Conservation (phyloP, 208 protist species). For the Leptomonas seymouri region DNA sequence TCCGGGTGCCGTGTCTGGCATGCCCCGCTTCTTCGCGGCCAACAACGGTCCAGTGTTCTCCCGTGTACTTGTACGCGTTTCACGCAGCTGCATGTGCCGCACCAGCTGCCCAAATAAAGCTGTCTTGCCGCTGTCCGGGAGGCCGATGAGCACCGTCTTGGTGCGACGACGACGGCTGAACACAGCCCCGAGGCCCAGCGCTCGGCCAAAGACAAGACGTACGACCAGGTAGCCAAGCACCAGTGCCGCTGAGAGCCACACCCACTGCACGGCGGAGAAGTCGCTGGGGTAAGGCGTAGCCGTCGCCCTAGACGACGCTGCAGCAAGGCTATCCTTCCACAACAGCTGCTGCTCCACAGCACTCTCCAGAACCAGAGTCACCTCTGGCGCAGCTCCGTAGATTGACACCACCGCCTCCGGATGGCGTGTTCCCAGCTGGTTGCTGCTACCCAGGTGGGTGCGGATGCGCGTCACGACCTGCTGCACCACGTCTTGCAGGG, state of each 20-base stretch:
- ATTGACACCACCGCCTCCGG: constrained; percentile 1
- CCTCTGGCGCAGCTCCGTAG: constrained; percentile 25
- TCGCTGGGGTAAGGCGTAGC: neutral
- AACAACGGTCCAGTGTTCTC: constrained; percentile 42
- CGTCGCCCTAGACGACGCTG: neutral
- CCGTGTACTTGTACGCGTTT: constrained; percentile 74
- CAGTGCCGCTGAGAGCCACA: constrained; percentile 21
- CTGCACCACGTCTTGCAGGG: constrained; percentile 15
- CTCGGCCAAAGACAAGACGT: constrained; percentile 15
- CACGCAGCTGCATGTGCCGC: constrained; percentile 11
- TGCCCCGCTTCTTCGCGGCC: constrained; percentile 3
- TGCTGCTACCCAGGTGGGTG: constrained; percentile 3
- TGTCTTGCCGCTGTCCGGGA: constrained; percentile 80
- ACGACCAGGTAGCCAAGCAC: constrained; percentile 23
- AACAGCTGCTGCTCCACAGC: constrained; percentile 6
- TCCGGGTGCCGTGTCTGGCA: neutral
- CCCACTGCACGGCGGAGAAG: constrained; percentile 16
- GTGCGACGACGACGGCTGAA: constrained; percentile 14
- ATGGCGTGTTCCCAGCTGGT: neutral
- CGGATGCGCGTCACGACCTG: constrained; percentile 1
- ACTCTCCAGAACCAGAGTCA: constrained; percentile 16
- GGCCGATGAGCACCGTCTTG: constrained; percentile 60
- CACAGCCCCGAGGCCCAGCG: constrained; percentile 11
- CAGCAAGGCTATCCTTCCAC: neutral
- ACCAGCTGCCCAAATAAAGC: constrained; percentile 72